These are phyloP conservation scores for Epichloe festucae DNA, from an alignment of 2,329 filamentous ascomycete genomes.

Conservation along the genomic window DNA sequence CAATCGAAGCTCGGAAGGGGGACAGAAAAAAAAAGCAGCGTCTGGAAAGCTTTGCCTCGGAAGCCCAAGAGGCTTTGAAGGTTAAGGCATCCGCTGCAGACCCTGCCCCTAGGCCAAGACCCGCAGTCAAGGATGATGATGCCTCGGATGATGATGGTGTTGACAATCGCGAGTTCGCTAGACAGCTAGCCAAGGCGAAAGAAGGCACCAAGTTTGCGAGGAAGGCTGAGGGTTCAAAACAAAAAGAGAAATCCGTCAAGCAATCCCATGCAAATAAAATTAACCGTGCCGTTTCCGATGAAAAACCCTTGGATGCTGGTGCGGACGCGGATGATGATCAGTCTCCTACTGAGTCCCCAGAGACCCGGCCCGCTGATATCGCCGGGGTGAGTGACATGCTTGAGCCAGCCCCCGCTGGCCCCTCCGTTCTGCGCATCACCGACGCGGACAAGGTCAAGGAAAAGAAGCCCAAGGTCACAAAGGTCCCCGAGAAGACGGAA, in stretches of 20 bases:
- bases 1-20: conserved; percentile 24
- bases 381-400: conserved; percentile 86
- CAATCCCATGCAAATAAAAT: conserved; percentile 48
- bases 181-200: conserved; percentile 57
- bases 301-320: conserved; percentile 43
- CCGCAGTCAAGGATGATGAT: conserved; percentile 19
- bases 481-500: conserved; percentile 55
- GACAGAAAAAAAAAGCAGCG: conserved; percentile 34
- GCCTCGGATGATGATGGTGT: conserved; percentile 47
- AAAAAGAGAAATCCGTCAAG: conserved; percentile 59
- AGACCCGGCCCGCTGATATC: conserved; percentile 40
- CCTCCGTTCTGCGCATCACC: conserved; percentile 68
- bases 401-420: conserved; percentile 53
- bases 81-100: conserved; percentile 18
- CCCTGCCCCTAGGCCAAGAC: conserved; percentile 1
- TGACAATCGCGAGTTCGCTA: conserved; percentile 64
- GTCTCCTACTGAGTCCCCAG: conserved; percentile 57
- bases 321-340: conserved; percentile 72
- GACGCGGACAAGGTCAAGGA: conserved; percentile 50
- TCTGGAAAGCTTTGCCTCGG: conserved; percentile 26
- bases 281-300: conserved; percentile 27
- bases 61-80: conserved; percentile 25
- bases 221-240: conserved; percentile 44
- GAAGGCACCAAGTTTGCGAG: conserved; percentile 49
- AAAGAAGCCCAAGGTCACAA: conserved; percentile 48